Base-by-base conservation (phyloP, 768 basidiomycete species). In the Symmetrospora coprosmae region DNA sequence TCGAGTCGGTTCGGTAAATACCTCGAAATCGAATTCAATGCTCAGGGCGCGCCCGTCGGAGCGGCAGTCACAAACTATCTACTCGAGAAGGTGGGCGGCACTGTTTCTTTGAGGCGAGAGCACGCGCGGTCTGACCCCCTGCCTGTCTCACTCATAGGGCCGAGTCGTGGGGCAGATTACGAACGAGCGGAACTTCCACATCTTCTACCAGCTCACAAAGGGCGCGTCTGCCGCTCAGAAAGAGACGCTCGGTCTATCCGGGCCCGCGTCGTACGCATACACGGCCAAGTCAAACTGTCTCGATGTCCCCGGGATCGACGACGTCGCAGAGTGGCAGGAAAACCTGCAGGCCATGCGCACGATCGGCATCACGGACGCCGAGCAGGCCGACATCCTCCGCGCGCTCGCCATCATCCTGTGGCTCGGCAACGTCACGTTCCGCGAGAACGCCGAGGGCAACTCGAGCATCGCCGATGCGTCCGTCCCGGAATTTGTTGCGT, bases 171-270 rank as follows among this genome's bases (percentile, higher is more conserved):
- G 91, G 33, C 94, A 99, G 70, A 86, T 97, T 55, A 84, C 87
- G 71, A 85, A 86, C 66, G 94, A 99, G 73, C 82, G 94, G 63
- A 87, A 94, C 72, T 97, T 97, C 73, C 94, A 99, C 70, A 91
- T 99, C 63, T 97, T 99, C 77, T 99, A 97, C 73, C 94, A 99
- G 71, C 94, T 97, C 73, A 96, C 94, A 27, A 99, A 96, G 71
- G 89, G 83, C 4, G 92, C 94, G 3, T 82, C 85, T 6, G 78
- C 83, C 46, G 86, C 84, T 45, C 88, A 96, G 72, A 81, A 88
- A 72, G 94, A 96, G 76, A 81, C 82, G 51, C 91, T 90, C 71
- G 94, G 94, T 21, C 75, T 99, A 6, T 90, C 96, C 74, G 91
- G 88, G 2, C 94, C 94, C 1, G 91, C 97, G 63, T 81, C 88